phyloP scores from a whole-genome alignment of 2,329 filamentous ascomycete genomes.

The Cladosporium sp. region DNA sequence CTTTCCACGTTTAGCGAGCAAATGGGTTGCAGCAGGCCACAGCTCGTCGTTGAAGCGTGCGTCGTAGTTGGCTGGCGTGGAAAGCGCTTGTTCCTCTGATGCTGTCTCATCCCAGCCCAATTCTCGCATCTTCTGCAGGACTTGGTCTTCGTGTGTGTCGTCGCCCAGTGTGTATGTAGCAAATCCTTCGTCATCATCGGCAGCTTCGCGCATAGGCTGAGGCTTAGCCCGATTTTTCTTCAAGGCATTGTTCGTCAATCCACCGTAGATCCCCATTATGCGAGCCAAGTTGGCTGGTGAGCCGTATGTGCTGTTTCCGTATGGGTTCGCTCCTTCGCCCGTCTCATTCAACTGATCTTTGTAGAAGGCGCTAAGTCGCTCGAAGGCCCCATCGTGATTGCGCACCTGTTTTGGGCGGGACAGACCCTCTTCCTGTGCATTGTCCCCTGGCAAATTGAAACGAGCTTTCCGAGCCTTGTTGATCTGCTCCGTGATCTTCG shows the following conservation, averaged over 20 bases:
- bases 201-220: conserved; percentile 78
- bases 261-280: conserved; percentile 88
- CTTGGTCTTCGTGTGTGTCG: conserved; percentile 49
- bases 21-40: conserved; percentile 75
- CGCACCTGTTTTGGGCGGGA: conserved; percentile 38
- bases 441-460: conserved; percentile 39
- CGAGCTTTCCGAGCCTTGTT: conserved; percentile 33
- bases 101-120: conserved; percentile 68
- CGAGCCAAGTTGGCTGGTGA: conserved; percentile 81
- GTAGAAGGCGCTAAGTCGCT: conserved; percentile 73
- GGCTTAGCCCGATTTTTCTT: conserved; percentile 68
- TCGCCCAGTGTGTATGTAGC: conserved; percentile 50
- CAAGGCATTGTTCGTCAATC: conserved; percentile 58
- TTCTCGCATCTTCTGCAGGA: conserved; percentile 56
- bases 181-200: conserved; percentile 67
- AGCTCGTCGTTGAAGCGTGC: conserved; percentile 70
- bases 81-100: conserved; percentile 53
- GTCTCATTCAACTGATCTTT: conserved; percentile 71
- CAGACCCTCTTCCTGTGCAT: conserved; percentile 41
- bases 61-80: conserved; percentile 49
- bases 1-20: conserved; percentile 91
- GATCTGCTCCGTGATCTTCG: conserved; percentile 75
- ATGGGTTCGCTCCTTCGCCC: conserved; percentile 51
- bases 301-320: conserved; percentile 58
- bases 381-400: conserved; percentile 61